Conservation (phyloP, 306 rosid species). For the Quercus gilva region DNA sequence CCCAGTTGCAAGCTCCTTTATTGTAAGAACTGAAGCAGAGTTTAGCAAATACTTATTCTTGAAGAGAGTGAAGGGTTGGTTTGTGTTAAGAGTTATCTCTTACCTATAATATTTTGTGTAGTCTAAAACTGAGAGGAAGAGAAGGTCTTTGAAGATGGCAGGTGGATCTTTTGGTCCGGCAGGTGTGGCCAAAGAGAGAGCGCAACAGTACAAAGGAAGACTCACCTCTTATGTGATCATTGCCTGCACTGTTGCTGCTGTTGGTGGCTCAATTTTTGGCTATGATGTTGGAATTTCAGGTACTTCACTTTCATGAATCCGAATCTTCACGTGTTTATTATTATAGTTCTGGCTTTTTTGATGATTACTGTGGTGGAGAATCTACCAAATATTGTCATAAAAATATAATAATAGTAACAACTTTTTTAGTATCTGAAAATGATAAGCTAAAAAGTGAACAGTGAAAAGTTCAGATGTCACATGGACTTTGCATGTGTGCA, state of each 20-base stretch:
- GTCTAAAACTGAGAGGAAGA: slow-evolving; percentile 15
- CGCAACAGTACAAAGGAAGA: slow-evolving; percentile 57
- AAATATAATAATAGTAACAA: not conserved
- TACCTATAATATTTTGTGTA: not conserved
- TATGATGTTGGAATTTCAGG: slow-evolving; percentile 90
- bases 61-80: not conserved
- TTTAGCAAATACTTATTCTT: not conserved
- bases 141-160: slow-evolving; percentile 49
- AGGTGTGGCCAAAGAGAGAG: slow-evolving; percentile 59
- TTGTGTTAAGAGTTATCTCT: not conserved
- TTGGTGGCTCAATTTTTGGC: slow-evolving; percentile 79
- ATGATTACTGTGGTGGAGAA: not conserved
- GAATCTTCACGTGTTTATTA: not conserved
- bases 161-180: slow-evolving; percentile 61
- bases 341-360: not conserved
- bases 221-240: slow-evolving; percentile 62
- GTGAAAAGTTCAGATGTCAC: slow-evolving; percentile 7
- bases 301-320: slow-evolving; percentile 8
- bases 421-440: not conserved
- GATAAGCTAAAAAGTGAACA: not conserved
- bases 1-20: no score
- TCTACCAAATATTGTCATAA: not conserved
- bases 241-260: slow-evolving; percentile 76
- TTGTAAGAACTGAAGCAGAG: no score
- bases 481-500: not conserved